Percentiles rank a stretch among this genome's conserved stretches.
Evolutionary conservation across 2,329 filamentous ascomycete genomes (phyloP).

Genomic region (Xylaria polymorpha): DNA sequence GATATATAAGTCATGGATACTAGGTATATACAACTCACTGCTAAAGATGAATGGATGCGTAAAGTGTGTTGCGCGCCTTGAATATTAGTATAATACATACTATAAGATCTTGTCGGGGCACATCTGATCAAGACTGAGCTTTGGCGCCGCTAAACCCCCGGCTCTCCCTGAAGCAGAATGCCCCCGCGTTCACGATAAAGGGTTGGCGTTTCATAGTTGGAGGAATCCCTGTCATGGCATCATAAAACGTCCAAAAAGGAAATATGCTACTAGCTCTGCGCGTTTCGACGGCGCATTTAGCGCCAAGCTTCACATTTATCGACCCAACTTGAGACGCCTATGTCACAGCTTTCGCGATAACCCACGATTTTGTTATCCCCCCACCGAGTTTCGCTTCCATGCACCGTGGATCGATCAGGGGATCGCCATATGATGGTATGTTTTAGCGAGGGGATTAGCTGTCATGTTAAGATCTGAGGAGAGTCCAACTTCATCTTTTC

Average conservation of each 20-base stretch:
- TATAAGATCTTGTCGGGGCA: no score
- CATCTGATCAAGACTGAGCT: not conserved
- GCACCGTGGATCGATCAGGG: constrained; percentile 35
- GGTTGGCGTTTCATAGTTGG: constrained; percentile 26
- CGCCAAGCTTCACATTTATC: constrained; percentile 41
- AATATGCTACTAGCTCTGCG: constrained; percentile 13
- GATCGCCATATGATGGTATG: constrained; percentile 29
- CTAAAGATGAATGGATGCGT: no score
- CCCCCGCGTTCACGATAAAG: constrained; percentile 5
- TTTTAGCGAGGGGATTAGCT: constrained; percentile 36
- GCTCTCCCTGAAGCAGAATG: not conserved
- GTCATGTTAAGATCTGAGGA: constrained; percentile 7
- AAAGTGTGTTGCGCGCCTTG: no score
- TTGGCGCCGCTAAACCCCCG: not conserved
- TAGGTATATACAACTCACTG: no score
- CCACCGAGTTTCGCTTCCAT: constrained; percentile 34
- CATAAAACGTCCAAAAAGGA: constrained; percentile 35
- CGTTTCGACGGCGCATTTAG: constrained; percentile 39
- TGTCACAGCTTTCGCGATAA: constrained; percentile 38
- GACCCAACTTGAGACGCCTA: constrained; percentile 43
- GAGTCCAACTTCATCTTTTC: constrained; percentile 6
- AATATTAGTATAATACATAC: no score
- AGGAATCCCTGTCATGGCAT: constrained; percentile 28
- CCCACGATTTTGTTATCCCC: constrained; percentile 32
- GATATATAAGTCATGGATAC: no score